Evolutionary conservation across 1,284 basidiomycete genomes (phyloP).

Genomic region (Mycena citricolor): DNA sequence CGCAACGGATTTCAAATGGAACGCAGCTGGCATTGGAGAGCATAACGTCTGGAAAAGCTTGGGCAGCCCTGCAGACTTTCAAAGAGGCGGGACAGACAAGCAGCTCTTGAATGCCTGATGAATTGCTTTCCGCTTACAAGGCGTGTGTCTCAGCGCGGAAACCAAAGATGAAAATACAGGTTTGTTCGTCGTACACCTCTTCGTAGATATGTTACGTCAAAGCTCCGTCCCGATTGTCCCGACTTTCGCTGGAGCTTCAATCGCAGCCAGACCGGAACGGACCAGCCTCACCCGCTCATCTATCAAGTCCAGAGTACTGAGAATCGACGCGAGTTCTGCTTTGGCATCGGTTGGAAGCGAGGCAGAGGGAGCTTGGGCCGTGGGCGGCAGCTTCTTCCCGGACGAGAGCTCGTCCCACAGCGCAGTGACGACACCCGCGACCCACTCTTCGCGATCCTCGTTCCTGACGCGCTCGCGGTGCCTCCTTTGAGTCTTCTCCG

Average conservation of each 20-base stretch:
- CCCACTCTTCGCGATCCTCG: slow-evolving; percentile 72
- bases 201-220: too few relatives aligned
- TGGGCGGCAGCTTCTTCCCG: slow-evolving; percentile 3
- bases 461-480: slow-evolving; percentile 54
- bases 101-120: too few relatives aligned
- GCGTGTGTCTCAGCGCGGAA: too few relatives aligned
- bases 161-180: too few relatives aligned
- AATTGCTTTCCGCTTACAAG: too few relatives aligned
- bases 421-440: slow-evolving; percentile 65
- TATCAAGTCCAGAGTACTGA: slow-evolving; percentile 52
- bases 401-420: slow-evolving; percentile 68
- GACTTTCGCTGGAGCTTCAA: too few relatives aligned
- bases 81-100: slow-evolving; percentile 19
- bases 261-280: slow-evolving; percentile 36
- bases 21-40: slow-evolving; percentile 19
- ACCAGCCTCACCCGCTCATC: slow-evolving; percentile 54
- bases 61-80: slow-evolving; percentile 20
- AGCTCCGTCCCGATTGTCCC: too few relatives aligned
- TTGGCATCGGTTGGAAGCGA: slow-evolving; percentile 15
- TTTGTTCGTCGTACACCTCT: too few relatives aligned
- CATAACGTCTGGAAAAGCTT: slow-evolving; percentile 22
- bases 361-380: slow-evolving; percentile 6
- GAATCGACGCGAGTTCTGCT: slow-evolving; percentile 52
- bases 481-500: slow-evolving; percentile 54
- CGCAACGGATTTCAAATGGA: slow-evolving; percentile 20